These are phyloP conservation scores for Stramenopiles sp. DNA, from an alignment of 352 stramenopile genomes.

Conservation along the genomic window DNA sequence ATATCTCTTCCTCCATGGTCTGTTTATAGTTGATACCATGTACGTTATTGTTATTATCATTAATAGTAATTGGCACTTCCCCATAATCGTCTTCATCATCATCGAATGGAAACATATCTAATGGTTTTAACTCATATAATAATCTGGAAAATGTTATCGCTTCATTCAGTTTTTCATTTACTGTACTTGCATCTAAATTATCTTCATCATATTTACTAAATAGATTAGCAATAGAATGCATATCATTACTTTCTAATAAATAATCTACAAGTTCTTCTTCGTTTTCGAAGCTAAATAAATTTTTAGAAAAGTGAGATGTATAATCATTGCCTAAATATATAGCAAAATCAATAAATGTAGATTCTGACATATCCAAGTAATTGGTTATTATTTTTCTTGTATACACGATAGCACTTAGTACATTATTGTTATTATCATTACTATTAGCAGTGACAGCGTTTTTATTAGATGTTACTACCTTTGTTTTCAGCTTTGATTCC, in stretches of 20 bases:
- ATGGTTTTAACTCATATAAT: background rate
- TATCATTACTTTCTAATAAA: background rate
- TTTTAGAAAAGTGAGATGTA: slow-evolving; percentile 21
- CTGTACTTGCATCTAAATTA: background rate
- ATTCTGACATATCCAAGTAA: slow-evolving; percentile 32
- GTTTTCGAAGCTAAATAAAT: background rate
- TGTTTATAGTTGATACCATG: no score
- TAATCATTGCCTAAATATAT: slow-evolving; percentile 64
- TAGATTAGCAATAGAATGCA: background rate
- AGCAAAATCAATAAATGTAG: slow-evolving; percentile 52
- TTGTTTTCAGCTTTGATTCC: no score
- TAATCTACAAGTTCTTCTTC: background rate
- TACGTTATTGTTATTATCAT: no score
- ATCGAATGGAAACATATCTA: background rate
- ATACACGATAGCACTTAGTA: slow-evolving; percentile 42
- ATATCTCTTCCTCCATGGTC: background rate
- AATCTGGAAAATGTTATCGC: background rate
- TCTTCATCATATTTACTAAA: background rate
- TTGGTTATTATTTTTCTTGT: slow-evolving; percentile 35
- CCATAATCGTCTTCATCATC: background rate
- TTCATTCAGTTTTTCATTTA: background rate
- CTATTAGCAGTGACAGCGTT: no score
- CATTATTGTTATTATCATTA: background rate
- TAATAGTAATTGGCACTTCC: background rate
- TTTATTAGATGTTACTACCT: no score